Conservation (phyloP, 345 rosid species). For the Dipteronia dyeriana region DNA sequence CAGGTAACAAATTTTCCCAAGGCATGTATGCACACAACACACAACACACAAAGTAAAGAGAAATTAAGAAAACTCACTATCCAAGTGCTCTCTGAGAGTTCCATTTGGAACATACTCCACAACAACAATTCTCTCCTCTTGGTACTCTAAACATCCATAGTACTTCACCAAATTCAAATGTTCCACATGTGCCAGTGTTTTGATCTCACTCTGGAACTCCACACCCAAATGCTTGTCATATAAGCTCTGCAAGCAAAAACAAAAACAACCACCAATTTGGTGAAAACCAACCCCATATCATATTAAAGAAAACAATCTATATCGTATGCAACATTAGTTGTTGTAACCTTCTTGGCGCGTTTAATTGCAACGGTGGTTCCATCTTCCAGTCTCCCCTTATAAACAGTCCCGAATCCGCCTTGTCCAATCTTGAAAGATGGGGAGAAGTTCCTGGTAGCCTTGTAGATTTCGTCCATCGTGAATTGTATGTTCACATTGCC, state of each 20-base stretch:
- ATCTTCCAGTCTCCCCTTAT: conserved; percentile 76
- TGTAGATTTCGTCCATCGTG: conserved; percentile 61
- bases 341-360: conserved; percentile 80
- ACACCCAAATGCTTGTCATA: conserved; percentile 71
- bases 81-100: conserved; percentile 89
- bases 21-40: not conserved
- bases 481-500: conserved; percentile 42
- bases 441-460: conserved; percentile 76
- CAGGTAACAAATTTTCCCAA: conserved; percentile 11
- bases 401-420: conserved; percentile 91
- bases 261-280: not conserved
- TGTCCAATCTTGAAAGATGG: conserved; percentile 86
- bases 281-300: not conserved
- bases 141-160: conserved; percentile 67
- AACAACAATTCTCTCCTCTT: conserved; percentile 72
- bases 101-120: conserved; percentile 91
- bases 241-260: conserved; percentile 51
- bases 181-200: conserved; percentile 71
- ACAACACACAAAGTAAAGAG: not conserved
- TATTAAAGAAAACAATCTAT: not conserved
- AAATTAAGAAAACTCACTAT: conserved; percentile 51
- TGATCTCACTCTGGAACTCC: conserved; percentile 82
- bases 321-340: not conserved
- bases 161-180: conserved; percentile 80
- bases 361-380: conserved; percentile 79